Evolutionary conservation across 2,329 filamentous ascomycete genomes (phyloP).

Genomic region (Ascocoryne sarcoides): DNA sequence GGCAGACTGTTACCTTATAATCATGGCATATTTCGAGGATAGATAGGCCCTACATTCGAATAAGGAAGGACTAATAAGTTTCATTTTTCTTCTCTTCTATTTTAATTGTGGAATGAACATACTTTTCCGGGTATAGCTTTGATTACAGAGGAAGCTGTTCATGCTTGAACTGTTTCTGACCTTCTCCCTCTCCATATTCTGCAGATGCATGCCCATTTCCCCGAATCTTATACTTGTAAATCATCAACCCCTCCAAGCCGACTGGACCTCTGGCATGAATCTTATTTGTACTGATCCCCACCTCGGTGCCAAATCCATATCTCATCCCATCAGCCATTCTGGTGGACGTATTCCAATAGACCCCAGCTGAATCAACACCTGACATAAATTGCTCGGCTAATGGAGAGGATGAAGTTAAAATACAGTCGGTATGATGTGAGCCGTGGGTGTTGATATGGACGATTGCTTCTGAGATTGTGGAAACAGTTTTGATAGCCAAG

Average conservation of each 20-base stretch:
- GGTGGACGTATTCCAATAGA: constrained; percentile 95
- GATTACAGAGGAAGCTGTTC: constrained; percentile 35
- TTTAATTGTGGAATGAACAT: too few species aligned
- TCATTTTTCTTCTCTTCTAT: too few species aligned
- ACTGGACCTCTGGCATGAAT: constrained; percentile 92
- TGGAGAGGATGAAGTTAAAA: constrained; percentile 61
- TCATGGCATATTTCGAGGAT: too few species aligned
- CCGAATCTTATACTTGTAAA: constrained; percentile 91
- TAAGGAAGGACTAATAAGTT: too few species aligned
- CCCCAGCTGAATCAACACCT: constrained; percentile 78
- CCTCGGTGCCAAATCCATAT: constrained; percentile 95
- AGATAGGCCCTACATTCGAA: too few species aligned
- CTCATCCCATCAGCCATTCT: constrained; percentile 94
- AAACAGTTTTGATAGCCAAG: constrained; percentile 74
- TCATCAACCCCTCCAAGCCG: constrained; percentile 86
- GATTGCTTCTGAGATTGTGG: constrained; percentile 61
- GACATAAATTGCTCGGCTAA: constrained; percentile 77
- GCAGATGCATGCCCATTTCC: constrained; percentile 76
- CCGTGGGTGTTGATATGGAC: constrained; percentile 86
- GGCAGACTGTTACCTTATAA: too few species aligned
- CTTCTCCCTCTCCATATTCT: constrained; percentile 60
- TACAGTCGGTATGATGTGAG: constrained; percentile 89
- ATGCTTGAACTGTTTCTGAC: constrained; percentile 51
- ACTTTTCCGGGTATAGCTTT: too few species aligned
- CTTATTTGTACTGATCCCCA: constrained; percentile 98